Evolutionary conservation across 345 rosid genomes (phyloP).

Genomic region (Dimocarpus longan): DNA sequence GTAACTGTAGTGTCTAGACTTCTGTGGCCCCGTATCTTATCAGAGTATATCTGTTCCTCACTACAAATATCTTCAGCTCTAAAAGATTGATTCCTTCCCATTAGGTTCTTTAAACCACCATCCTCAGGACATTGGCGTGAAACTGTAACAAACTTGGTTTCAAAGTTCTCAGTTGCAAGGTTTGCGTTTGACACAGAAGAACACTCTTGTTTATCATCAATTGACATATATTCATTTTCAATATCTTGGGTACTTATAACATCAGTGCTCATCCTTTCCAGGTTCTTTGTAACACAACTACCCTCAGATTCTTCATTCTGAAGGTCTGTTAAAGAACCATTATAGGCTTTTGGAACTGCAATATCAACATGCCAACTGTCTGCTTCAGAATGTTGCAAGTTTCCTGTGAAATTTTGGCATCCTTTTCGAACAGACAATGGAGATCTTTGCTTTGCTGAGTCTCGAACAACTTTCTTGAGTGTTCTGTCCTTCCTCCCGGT

Average conservation of each 20-base stretch:
- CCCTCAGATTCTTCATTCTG: slow-evolving; percentile 83
- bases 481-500: slow-evolving; percentile 49
- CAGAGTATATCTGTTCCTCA: slow-evolving; percentile 48
- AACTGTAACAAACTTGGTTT: slow-evolving; percentile 53
- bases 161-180: slow-evolving; percentile 43
- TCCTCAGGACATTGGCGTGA: slow-evolving; percentile 48
- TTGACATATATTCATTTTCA: slow-evolving; percentile 53
- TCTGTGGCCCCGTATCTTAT: slow-evolving; percentile 52
- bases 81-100: slow-evolving; percentile 45
- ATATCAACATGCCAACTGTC: slow-evolving; percentile 84
- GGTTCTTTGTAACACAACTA: slow-evolving; percentile 65
- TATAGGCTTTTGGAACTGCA: slow-evolving; percentile 55
- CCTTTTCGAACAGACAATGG: slow-evolving; percentile 57
- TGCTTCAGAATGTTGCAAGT: slow-evolving; percentile 48
- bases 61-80: slow-evolving; percentile 46
- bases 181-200: slow-evolving; percentile 58
- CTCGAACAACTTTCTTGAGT: slow-evolving; percentile 44
- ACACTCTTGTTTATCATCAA: slow-evolving; percentile 69
- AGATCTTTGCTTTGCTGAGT: slow-evolving; percentile 49
- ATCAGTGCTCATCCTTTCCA: slow-evolving; percentile 49
- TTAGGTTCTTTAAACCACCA: slow-evolving; percentile 40
- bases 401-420: slow-evolving; percentile 44
- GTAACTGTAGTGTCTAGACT: slow-evolving; percentile 81
- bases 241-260: slow-evolving; percentile 43
- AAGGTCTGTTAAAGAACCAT: slow-evolving; percentile 39